These are phyloP conservation scores for Tetraselmis striata DNA, from an alignment of 139 green algal genomes.

Conservation along the genomic window DNA sequence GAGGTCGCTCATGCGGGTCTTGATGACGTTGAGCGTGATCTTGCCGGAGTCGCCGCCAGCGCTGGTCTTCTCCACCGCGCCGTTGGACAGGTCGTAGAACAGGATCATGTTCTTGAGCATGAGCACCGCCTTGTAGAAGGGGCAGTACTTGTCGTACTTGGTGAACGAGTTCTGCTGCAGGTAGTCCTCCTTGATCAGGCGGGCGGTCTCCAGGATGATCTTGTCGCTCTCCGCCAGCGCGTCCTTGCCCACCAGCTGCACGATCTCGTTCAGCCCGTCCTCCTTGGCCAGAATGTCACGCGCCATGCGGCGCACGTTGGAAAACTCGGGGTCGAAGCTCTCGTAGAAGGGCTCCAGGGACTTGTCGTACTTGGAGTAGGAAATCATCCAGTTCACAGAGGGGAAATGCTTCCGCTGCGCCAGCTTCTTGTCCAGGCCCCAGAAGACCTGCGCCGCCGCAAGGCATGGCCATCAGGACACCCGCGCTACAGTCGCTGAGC, in stretches of 20 bases:
- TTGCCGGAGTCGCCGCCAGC: slow-evolving; percentile 56
- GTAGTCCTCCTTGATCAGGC: slow-evolving; percentile 98
- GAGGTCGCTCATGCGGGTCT: slow-evolving; percentile 81
- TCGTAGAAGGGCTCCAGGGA: slow-evolving; percentile 96
- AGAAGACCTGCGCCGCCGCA: slow-evolving; percentile 99
- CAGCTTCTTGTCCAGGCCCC: slow-evolving; percentile 99
- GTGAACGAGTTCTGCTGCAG: slow-evolving; percentile 99
- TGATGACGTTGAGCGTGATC: slow-evolving; percentile 96
- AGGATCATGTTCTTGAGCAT: slow-evolving; percentile 96
- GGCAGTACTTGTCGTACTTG: slow-evolving; percentile 83
- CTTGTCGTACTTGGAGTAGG: slow-evolving; percentile 98
- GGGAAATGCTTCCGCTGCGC: slow-evolving; percentile 99
- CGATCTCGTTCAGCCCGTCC: slow-evolving; percentile 99
- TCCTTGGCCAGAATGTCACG: slow-evolving; percentile 94
- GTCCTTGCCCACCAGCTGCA: slow-evolving; percentile 99
- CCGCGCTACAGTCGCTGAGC: too few relatives aligned
- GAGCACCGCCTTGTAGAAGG: slow-evolving; percentile 96
- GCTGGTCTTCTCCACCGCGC: slow-evolving; percentile 81
- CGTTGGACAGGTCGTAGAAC: slow-evolving; percentile 73
- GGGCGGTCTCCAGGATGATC: slow-evolving; percentile 92
- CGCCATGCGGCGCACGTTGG: slow-evolving; percentile 39
- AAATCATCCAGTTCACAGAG: slow-evolving; percentile 99
- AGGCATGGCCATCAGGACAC: too few relatives aligned
- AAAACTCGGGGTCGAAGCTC: slow-evolving; percentile 84
- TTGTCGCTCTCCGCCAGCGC: slow-evolving; percentile 96